phyloP scores from a whole-genome alignment of 441 rosid genomes.

The Eugenia klotzschiana region DNA sequence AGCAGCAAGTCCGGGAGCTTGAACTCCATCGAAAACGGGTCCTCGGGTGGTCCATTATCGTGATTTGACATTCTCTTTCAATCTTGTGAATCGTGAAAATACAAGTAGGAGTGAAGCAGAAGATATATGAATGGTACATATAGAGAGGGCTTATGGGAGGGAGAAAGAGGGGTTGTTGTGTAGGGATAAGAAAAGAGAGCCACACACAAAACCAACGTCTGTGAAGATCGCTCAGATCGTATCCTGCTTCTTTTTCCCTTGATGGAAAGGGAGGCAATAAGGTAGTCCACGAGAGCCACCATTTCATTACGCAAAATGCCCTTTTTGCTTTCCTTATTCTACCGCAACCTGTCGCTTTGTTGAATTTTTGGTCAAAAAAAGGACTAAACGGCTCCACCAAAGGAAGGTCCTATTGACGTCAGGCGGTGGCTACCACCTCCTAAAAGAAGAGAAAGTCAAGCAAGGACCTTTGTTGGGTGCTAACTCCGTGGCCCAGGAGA shows the following conservation, averaged over 20 bases:
- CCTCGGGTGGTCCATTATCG: constrained; percentile 20
- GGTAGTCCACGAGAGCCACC: constrained; percentile 37
- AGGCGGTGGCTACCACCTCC: constrained; percentile 14
- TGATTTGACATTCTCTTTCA: constrained; percentile 30
- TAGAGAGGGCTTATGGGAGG: constrained; percentile 1
- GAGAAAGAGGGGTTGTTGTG: not conserved
- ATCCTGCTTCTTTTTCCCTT: constrained; percentile 20
- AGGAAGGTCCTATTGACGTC: constrained; percentile 1
- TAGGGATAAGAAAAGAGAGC: constrained; percentile 91
- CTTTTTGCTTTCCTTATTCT: constrained; percentile 7
- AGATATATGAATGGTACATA: constrained; percentile 18
- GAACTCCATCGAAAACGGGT: constrained; percentile 35
- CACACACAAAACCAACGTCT: constrained; percentile 62
- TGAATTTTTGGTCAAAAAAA: not conserved
- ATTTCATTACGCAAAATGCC: constrained; percentile 1
- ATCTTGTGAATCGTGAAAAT: constrained; percentile 1
- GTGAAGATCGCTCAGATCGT: constrained; percentile 25
- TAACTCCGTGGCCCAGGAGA: not conserved
- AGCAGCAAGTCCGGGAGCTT: constrained; percentile 38
- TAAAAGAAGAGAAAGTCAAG: not conserved
- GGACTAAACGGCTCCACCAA: constrained; percentile 10
- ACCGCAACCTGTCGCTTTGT: constrained; percentile 11
- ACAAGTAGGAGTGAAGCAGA: constrained; percentile 6
- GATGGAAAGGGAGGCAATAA: constrained; percentile 27
- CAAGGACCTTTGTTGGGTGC: not conserved